These are phyloP conservation scores for Eurotiales sp. DNA, from an alignment of 2,329 filamentous ascomycete species.

Conservation along the genomic window DNA sequence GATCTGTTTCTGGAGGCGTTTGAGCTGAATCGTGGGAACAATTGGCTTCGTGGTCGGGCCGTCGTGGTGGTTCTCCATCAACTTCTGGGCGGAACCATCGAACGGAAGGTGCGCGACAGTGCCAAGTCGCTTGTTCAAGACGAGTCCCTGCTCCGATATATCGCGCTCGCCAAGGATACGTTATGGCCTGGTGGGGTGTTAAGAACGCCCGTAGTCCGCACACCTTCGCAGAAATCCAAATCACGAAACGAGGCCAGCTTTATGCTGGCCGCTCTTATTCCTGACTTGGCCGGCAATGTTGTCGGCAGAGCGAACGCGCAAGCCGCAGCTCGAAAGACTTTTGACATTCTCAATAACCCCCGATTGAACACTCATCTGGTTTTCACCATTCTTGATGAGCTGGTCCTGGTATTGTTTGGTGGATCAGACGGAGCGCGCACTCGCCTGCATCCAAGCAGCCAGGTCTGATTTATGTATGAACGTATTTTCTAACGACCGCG, in stretches of 20 bases:
- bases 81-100: slow-evolving; percentile 89
- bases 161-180: slow-evolving; percentile 66
- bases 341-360: slow-evolving; percentile 87
- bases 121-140: slow-evolving; percentile 71
- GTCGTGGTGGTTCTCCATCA: slow-evolving; percentile 97
- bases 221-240: slow-evolving; percentile 68
- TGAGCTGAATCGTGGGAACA: slow-evolving; percentile 89
- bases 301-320: slow-evolving; percentile 91
- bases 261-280: slow-evolving; percentile 83
- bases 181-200: slow-evolving; percentile 68
- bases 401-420: slow-evolving; percentile 62
- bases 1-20: slow-evolving; percentile 96
- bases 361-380: slow-evolving; percentile 73
- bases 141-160: slow-evolving; percentile 71
- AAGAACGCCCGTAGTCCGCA: slow-evolving; percentile 55
- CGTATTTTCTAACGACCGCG: neutral
- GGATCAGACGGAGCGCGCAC: slow-evolving; percentile 18
- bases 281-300: slow-evolving; percentile 87
- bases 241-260: slow-evolving; percentile 83
- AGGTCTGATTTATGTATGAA: neutral
- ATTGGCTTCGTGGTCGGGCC: slow-evolving; percentile 92
- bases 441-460: slow-evolving; percentile 1
- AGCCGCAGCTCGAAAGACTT: slow-evolving; percentile 79
- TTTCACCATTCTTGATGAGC: slow-evolving; percentile 69
- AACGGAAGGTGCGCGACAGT: slow-evolving; percentile 87